phyloP scores from a whole-genome alignment of 163 green algal genomes.

The Botryococcus braunii region DNA sequence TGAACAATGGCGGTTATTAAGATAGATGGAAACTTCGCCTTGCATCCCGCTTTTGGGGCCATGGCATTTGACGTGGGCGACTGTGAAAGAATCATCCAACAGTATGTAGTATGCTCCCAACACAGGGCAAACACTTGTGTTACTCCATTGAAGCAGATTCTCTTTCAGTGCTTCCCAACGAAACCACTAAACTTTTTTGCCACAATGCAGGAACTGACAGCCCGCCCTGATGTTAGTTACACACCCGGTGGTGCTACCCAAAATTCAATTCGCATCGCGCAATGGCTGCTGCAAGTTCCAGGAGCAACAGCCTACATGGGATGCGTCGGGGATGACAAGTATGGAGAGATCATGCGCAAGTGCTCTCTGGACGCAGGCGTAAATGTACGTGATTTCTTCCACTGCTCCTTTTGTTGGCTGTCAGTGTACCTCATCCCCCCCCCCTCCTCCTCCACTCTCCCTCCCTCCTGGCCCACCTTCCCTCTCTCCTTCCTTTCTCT shows the following conservation, averaged over 20 bases:
- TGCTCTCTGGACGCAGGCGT: constrained; percentile 71
- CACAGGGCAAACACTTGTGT: too few relatives aligned
- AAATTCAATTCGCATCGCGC: constrained; percentile 90
- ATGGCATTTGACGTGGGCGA: too few relatives aligned
- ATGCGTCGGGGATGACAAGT: constrained; percentile 92
- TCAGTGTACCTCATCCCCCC: too few relatives aligned
- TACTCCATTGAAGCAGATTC: too few relatives aligned
- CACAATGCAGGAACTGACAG: constrained; percentile 61
- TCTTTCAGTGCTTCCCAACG: not conserved
- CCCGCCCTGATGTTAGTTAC: constrained; percentile 75
- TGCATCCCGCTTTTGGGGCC: too few relatives aligned
- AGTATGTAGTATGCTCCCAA: too few relatives aligned
- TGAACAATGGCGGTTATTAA: too few relatives aligned
- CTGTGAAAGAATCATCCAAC: too few relatives aligned
- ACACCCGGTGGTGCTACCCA: constrained; percentile 96
- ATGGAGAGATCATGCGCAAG: constrained; percentile 72
- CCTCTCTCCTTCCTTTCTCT: not conserved
- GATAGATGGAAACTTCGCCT: too few relatives aligned
- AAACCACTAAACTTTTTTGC: not conserved
- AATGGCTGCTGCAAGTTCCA: constrained; percentile 92
- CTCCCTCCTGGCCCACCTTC: not conserved
- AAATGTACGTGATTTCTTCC: constrained; percentile 73
- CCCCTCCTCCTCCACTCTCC: not conserved
- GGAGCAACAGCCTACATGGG: constrained; percentile 88
- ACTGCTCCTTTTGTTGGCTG: too few relatives aligned